Evolutionary conservation across 305 asterid species (phyloP), one percentile per base, ranked within the genome.

Genomic region (Fraxinus greggii): DNA sequence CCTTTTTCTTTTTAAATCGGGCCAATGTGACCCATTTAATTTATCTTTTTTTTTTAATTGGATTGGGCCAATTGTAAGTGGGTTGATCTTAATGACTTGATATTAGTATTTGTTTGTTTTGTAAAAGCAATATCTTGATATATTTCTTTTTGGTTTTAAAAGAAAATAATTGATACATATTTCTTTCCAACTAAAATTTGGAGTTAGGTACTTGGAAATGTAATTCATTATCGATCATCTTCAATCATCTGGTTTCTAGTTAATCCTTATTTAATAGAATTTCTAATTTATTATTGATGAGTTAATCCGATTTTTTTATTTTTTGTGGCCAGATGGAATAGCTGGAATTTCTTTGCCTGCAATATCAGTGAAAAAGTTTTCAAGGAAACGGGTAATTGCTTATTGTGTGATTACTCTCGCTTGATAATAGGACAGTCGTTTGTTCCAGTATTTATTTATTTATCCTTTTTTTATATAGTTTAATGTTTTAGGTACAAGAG

Each of bases 271-370:
- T 24, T 5, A 12, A 31, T 59, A 3, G 23, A 23, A 61, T n/a
- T 35, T 65, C 73, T 26, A 33, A 26, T 75, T 12, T 65, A 5
- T 10, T 77, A 8, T 61, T 72, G 70, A 76, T 84, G 67, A 76
- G 72, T 33, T 40, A 23, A 73, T 86, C 75, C 70, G 77, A 28
- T 56, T 80, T 23, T 82, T 59, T 59, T 59, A 0, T 15, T 54
- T 54, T 54, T 21, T 21, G 28, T 86, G 81, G 72, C 48, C 92
- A 92, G 99, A 80, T 93, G 97, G 98, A 92, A 88, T 81, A 91
- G 94, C 89, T 95, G 98, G 97, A 92, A 93, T 83, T 93, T 86
- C 84, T 95, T 93, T 83, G 95, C 91, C 15, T 93, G 98, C 82
- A 81, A 91, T 85, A 93, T 93, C 88, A 89, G 85, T 79, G 98